Base-by-base conservation (phyloP, 768 basidiomycete genomes). In the Leccinum pellstonianum region DNA sequence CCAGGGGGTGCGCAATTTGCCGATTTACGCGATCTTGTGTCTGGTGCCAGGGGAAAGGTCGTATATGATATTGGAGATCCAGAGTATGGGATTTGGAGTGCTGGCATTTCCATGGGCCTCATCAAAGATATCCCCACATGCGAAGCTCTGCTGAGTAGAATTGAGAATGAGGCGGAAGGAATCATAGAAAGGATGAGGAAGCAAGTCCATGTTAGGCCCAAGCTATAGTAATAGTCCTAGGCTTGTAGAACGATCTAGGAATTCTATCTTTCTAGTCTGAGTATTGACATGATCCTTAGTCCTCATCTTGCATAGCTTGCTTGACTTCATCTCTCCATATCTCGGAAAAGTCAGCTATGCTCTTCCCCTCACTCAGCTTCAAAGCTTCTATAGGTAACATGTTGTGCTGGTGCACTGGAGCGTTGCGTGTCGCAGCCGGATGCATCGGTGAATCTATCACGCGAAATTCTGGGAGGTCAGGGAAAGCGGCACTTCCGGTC, bases 341-440 rank as follows among this genome's bases (percentile, higher is more conserved):
- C 17, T 84, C 79, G 3, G 87, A 84, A 72, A 97, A 97, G 54
- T 89, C 88, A 25, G 82, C 78, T 23, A 93, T 82, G 62, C 81
- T 82, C 52, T 81, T 79, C 4, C 95, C 95, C 53, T 81, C 82
- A 65, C 93, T 88, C 67, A 97, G 72, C 53, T 79, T 81, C n/a
- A 96, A 75, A 4, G 90, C 91, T 67, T 98, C 95, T 52, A 93
- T 81, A 9, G 95, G 96, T 33, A 95, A 80, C 88, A 94, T 95
- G 67, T 94, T 96, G 72, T 91, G 91, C 64, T 89, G 88, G 69
- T 91, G 77, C 1, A 81, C 76, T 2, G 95, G 95, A 2, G 86
- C 83, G 62, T 86, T 91, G 37, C 81, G 77, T 15, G 76, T 77
- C 0, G 86, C 87, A 1, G 80, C 80, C 0, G 91, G 91, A 71